Evolutionary conservation across 768 basidiomycete genomes (phyloP).

Genomic region (Termitomyces sp.): DNA sequence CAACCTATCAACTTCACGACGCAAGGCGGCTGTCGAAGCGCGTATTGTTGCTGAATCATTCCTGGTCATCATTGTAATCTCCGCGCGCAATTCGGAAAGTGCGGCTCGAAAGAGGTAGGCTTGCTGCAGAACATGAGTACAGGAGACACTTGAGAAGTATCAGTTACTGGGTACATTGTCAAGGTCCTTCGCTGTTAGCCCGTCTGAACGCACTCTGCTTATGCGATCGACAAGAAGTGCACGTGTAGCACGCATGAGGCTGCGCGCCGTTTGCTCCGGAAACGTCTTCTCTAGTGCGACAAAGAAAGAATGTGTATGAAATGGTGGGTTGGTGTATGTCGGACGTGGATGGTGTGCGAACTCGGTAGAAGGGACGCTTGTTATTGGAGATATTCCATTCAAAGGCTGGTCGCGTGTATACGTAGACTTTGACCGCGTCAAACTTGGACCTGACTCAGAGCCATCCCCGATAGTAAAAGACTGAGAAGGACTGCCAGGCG

Average conservation of each 20-base stretch:
- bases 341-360: conserved; percentile 19
- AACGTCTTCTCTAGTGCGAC: conserved; percentile 66
- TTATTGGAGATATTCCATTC: conserved; percentile 7
- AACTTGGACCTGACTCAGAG: conserved; percentile 1
- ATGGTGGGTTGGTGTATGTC: conserved; percentile 64
- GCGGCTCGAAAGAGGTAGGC: conserved; percentile 95
- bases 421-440: conserved; percentile 6
- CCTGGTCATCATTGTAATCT: conserved; percentile 73
- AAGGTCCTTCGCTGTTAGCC: conserved; percentile 68
- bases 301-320: conserved; percentile 80
- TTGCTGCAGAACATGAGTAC: conserved; percentile 48
- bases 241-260: conserved; percentile 79
- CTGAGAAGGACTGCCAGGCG: conserved; percentile 3
- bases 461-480: conserved; percentile 5
- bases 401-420: conserved; percentile 10
- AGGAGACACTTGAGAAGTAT: not conserved
- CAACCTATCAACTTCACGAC: conserved; percentile 81
- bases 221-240: conserved; percentile 75
- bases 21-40: conserved; percentile 67
- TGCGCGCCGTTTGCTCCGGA: conserved; percentile 65
- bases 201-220: conserved; percentile 65
- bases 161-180: conserved; percentile 58
- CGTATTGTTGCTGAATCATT: conserved; percentile 83
- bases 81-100: conserved; percentile 82
- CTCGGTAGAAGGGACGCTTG: conserved; percentile 16